Conservation (phyloP, 1,139 yeast species). For the Kodamaea alishanica region DNA sequence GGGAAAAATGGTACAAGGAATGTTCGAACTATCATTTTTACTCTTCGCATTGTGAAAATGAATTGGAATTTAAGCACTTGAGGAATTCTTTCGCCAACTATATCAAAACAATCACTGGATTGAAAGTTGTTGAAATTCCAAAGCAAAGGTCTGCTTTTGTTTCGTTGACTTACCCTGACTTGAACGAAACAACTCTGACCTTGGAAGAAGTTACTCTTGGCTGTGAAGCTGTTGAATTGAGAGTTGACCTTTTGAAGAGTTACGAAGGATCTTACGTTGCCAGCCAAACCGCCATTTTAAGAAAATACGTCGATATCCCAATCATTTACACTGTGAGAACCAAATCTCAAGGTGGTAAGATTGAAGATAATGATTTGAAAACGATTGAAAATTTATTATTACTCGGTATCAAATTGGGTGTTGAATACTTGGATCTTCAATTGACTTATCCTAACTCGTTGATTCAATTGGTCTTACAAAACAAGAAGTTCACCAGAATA, state of each 20-base stretch:
- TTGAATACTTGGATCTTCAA: constrained; percentile 54
- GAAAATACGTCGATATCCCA: constrained; percentile 64
- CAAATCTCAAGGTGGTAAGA: constrained; percentile 73
- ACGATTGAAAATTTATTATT: constrained; percentile 49
- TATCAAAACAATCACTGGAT: constrained; percentile 63
- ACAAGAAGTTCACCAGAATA: constrained; percentile 59
- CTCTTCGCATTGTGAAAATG: constrained; percentile 65
- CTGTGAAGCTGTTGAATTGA: constrained; percentile 75
- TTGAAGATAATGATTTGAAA: constrained; percentile 47
- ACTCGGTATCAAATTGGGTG: constrained; percentile 67
- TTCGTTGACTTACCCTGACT: constrained; percentile 61
- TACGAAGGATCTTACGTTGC: constrained; percentile 56
- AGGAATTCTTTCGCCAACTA: constrained; percentile 58
- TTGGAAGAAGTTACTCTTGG: constrained; percentile 62
- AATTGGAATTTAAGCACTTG: constrained; percentile 53
- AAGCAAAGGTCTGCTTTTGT: constrained; percentile 62
- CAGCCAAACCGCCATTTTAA: constrained; percentile 67
- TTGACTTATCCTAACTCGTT: constrained; percentile 38
- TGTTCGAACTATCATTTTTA: constrained; percentile 78
- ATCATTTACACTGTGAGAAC: constrained; percentile 81
- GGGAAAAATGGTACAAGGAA: constrained; percentile 76
- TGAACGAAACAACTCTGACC: constrained; percentile 41
- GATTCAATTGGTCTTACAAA: constrained; percentile 26
- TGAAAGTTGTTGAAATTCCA: constrained; percentile 42
- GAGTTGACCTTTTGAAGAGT: constrained; percentile 67